phyloP scores from a whole-genome alignment of 2,329 filamentous ascomycete genomes.

The Tolypocladium sp. region DNA sequence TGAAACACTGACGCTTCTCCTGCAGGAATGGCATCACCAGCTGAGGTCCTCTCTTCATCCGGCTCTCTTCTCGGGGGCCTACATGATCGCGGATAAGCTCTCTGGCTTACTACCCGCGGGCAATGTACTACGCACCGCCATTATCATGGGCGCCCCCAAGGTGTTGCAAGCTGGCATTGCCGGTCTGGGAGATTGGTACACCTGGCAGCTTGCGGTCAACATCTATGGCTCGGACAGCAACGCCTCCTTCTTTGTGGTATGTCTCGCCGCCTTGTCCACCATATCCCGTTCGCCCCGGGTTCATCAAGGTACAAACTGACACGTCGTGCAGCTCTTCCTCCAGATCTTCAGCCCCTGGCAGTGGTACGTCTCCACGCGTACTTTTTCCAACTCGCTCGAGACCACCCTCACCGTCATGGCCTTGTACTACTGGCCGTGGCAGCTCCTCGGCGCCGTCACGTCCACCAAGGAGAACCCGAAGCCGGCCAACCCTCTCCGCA shows the following conservation, averaged over 20 bases:
- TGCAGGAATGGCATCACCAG: constrained; percentile 83
- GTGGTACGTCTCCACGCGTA: constrained; percentile 90
- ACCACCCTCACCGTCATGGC: constrained; percentile 77
- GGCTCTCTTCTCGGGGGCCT: constrained; percentile 70
- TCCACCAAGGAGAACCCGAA: constrained; percentile 30
- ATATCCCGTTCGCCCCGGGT: background rate
- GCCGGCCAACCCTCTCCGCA: constrained; percentile 14
- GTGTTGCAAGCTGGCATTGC: constrained; percentile 69
- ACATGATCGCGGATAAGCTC: constrained; percentile 51
- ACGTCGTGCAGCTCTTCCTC: constrained; percentile 21
- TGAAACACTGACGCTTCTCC: constrained; percentile 6
- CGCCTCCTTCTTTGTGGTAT: constrained; percentile 61
- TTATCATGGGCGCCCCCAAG: constrained; percentile 66
- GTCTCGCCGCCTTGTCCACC: background rate
- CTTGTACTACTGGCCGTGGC: constrained; percentile 82
- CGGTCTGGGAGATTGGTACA: constrained; percentile 73
- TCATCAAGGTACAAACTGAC: background rate
- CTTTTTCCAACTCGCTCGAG: constrained; percentile 90
- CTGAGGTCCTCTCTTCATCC: constrained; percentile 89
- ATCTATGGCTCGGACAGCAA: constrained; percentile 60
- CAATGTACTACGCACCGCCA: constrained; percentile 47
- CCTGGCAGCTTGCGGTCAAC: constrained; percentile 69
- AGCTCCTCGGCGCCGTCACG: constrained; percentile 41
- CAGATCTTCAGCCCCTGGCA: constrained; percentile 60
- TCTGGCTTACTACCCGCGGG: constrained; percentile 45